Conservation (phyloP, 768 basidiomycete species). For the Lactarius hatsudake region DNA sequence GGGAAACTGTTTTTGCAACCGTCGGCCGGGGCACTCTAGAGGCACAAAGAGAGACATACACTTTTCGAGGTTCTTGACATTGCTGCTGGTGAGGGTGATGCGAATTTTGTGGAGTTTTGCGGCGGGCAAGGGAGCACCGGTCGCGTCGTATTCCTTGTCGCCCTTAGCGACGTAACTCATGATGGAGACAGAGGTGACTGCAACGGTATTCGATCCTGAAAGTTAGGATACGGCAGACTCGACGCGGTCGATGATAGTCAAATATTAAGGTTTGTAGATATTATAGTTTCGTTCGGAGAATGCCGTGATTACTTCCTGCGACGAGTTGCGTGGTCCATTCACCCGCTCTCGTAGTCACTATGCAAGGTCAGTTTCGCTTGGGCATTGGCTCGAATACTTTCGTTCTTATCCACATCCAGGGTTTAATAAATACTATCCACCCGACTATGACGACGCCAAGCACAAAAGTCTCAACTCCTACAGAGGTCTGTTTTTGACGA, state of each 20-base stretch:
- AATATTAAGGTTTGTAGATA: slow-evolving; percentile 18
- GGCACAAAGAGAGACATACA: slow-evolving; percentile 49
- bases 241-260: slow-evolving; percentile 8
- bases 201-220: slow-evolving; percentile 44
- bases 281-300: slow-evolving; percentile 7
- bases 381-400: slow-evolving; percentile 8
- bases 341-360: slow-evolving; percentile 23
- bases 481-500: slow-evolving; percentile 46
- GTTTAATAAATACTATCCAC: slow-evolving; percentile 79
- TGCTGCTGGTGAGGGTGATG: slow-evolving; percentile 97
- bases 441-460: slow-evolving; percentile 68
- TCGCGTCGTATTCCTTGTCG: slow-evolving; percentile 96
- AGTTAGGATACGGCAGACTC: neutral
- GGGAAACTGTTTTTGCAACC: slow-evolving; percentile 60
- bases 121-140: slow-evolving; percentile 77
- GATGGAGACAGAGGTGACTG: slow-evolving; percentile 38
- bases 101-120: slow-evolving; percentile 99
- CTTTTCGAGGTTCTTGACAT: slow-evolving; percentile 98
- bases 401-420: slow-evolving; percentile 36
- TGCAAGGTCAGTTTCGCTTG: slow-evolving; percentile 41
- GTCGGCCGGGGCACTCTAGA: neutral
- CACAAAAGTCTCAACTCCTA: slow-evolving; percentile 71
- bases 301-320: slow-evolving; percentile 12
- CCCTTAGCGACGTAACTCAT: slow-evolving; percentile 99
- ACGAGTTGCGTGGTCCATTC: neutral